These are phyloP conservation scores for Catunica adiposa DNA, from an alignment of 2,329 filamentous ascomycete genomes.

Conservation along the genomic window DNA sequence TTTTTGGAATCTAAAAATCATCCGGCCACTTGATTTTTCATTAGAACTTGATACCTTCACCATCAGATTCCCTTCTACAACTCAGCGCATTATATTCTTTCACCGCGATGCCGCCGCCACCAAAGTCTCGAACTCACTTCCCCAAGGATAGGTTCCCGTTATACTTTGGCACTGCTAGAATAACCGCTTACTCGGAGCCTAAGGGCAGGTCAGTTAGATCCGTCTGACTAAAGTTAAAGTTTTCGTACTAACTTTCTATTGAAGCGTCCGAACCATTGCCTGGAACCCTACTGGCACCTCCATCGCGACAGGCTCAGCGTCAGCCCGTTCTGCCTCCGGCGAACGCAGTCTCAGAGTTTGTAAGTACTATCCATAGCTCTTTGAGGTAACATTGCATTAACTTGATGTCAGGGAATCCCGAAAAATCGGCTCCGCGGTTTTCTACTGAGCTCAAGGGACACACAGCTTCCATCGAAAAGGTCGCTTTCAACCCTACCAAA, in stretches of 20 bases:
- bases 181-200: slow-evolving; percentile 53
- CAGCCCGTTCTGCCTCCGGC: slow-evolving; percentile 17
- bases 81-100: background rate
- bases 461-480: slow-evolving; percentile 49
- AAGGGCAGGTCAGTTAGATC: slow-evolving; percentile 43
- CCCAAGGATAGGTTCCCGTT: slow-evolving; percentile 52
- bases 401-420: slow-evolving; percentile 46
- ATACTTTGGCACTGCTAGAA: slow-evolving; percentile 52
- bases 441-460: slow-evolving; percentile 62
- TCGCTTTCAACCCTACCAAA: slow-evolving; percentile 61
- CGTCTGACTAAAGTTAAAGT: slow-evolving; percentile 61
- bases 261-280: slow-evolving; percentile 59
- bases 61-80: background rate
- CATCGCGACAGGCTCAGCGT: slow-evolving; percentile 59
- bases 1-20: background rate
- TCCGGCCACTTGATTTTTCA: background rate
- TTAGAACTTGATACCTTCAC: background rate
- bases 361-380: slow-evolving; percentile 23
- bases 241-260: slow-evolving; percentile 20
- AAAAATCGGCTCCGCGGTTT: slow-evolving; percentile 55
- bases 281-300: slow-evolving; percentile 79
- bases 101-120: background rate
- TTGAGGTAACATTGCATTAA: background rate
- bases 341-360: slow-evolving; percentile 60
- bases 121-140: slow-evolving; percentile 30